Conservation (phyloP, 1,139 yeast genomes). For the Diutina ranongensis region DNA sequence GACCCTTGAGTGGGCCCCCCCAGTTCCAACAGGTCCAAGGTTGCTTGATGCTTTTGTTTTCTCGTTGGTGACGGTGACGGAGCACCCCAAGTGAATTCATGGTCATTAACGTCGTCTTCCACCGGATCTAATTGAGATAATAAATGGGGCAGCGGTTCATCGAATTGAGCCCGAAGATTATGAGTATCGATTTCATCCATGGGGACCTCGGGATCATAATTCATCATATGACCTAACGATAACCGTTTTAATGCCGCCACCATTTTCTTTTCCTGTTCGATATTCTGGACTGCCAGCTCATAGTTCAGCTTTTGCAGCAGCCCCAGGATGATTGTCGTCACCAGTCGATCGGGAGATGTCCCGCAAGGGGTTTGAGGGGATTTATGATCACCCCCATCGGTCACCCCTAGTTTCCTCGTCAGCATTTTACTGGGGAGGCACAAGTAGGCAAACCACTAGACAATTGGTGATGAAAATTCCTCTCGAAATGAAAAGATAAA, state of each 20-base stretch:
- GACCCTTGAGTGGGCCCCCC: not conserved
- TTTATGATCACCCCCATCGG: not conserved
- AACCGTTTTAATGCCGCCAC: slow-evolving; percentile 47
- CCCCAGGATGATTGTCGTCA: not conserved
- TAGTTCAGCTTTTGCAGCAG: slow-evolving; percentile 11
- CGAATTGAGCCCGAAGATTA: slow-evolving; percentile 2
- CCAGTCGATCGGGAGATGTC: slow-evolving; percentile 3
- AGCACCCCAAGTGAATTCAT: slow-evolving; percentile 4
- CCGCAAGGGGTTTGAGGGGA: not conserved
- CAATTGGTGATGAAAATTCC: not conserved
- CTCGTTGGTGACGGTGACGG: not conserved
- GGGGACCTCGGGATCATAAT: slow-evolving; percentile 47
- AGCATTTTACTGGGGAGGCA: too few relatives aligned
- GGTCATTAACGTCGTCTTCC: slow-evolving; percentile 6
- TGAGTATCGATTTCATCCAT: slow-evolving; percentile 23
- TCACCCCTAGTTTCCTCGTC: not conserved
- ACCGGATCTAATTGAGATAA: not conserved
- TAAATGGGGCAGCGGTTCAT: slow-evolving; percentile 5
- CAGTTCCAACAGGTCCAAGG: not conserved
- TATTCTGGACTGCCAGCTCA: slow-evolving; percentile 35
- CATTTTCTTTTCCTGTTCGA: slow-evolving; percentile 46
- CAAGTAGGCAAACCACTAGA: too few relatives aligned
- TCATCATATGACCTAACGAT: slow-evolving; percentile 42
- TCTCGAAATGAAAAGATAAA: not conserved
- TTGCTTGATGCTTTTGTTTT: not conserved